Percentiles rank a stretch among this genome's conserved stretches.
These are phyloP conservation scores for Recurvomyces mirabilis DNA, from an alignment of 495 filamentous ascomycete genomes.

Conservation along the genomic window DNA sequence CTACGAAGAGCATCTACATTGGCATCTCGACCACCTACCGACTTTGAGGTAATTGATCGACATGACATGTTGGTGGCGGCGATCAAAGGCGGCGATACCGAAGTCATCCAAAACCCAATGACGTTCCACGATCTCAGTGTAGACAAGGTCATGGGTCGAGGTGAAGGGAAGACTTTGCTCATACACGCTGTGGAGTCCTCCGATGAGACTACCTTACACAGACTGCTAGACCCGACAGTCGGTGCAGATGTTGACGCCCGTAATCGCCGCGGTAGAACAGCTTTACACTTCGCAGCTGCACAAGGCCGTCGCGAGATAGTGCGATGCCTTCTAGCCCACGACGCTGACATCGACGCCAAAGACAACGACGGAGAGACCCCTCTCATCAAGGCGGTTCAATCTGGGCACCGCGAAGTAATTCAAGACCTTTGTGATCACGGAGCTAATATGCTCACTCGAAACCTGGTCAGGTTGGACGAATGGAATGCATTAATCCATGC, in stretches of 20 bases:
- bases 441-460: not conserved
- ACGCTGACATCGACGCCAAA: conserved; percentile 8
- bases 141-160: not conserved
- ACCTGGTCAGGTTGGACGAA: conserved; percentile 4
- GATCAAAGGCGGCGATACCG: conserved; percentile 4
- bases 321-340: conserved; percentile 5
- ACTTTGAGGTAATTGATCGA: not conserved
- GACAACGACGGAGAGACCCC: conserved; percentile 10
- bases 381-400: conserved; percentile 4
- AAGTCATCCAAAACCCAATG: not conserved
- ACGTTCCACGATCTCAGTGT: conserved; percentile 1
- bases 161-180: conserved; percentile 9
- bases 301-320: conserved; percentile 3
- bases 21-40: not conserved
- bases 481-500: conserved; percentile 7
- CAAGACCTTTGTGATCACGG: conserved; percentile 5
- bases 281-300: conserved; percentile 7
- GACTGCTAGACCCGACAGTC: conserved; percentile 4
- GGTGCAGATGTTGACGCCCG: conserved; percentile 7
- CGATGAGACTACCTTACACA: conserved; percentile 5
- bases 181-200: conserved; percentile 6
- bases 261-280: not conserved
- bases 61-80: conserved; percentile 2
- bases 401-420: not conserved
- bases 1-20: not conserved